These are phyloP conservation scores for Quercus phellos DNA, from an alignment of 331 rosid genomes.

Conservation along the genomic window DNA sequence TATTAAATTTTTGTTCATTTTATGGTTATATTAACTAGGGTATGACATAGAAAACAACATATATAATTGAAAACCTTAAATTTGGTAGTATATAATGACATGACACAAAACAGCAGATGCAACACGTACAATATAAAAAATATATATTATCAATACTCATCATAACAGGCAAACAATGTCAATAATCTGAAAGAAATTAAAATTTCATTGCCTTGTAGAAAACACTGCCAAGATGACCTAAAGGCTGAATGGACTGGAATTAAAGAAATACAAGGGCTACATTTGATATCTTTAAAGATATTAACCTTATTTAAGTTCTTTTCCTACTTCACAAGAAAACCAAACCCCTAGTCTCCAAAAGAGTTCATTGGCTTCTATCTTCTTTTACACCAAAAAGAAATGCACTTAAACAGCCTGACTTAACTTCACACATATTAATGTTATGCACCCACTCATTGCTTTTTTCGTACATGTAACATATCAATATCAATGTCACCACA, in stretches of 20 bases:
- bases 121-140: background rate
- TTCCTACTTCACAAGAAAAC: background rate
- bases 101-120: background rate
- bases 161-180: background rate
- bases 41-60: background rate
- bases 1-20: background rate
- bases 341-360: background rate
- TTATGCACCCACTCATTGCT: background rate
- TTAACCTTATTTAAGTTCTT: background rate
- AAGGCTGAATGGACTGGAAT: background rate
- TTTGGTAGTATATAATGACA: background rate
- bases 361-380: background rate
- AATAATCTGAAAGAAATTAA: background rate
- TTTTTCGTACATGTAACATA: background rate
- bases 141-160: background rate
- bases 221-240: background rate
- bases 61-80: background rate
- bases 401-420: background rate
- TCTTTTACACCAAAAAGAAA: background rate
- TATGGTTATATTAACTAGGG: background rate
- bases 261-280: background rate
- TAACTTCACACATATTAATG: background rate
- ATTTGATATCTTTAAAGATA: background rate
- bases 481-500: background rate
- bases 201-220: background rate